These are phyloP conservation scores for Beta lomatogona DNA, from an alignment of 179 eudicot genomes.

Conservation along the genomic window DNA sequence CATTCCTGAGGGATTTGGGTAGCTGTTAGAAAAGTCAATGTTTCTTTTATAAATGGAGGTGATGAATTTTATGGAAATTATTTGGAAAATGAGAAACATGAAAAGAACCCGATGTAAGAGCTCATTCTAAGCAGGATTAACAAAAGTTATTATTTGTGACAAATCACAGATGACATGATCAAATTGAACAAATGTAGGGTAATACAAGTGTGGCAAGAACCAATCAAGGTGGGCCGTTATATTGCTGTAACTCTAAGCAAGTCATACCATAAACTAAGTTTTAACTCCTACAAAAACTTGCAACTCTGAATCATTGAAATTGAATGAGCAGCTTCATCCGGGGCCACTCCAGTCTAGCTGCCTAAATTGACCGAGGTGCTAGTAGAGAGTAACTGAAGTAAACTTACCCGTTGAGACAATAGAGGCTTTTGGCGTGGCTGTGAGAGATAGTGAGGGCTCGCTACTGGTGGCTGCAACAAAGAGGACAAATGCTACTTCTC, in stretches of 20 bases:
- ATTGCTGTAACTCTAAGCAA: neutral
- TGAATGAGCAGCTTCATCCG: neutral
- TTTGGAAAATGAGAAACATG: neutral
- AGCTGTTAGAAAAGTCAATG: neutral
- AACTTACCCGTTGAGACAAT: conserved; percentile 55
- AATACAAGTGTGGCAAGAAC: neutral
- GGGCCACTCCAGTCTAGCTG: neutral
- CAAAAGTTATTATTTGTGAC: neutral
- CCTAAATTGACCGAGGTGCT: neutral
- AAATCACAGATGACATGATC: neutral
- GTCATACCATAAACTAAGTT: neutral
- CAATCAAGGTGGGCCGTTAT: neutral
- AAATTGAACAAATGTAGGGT: neutral
- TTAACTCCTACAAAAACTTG: neutral
- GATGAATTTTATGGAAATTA: neutral
- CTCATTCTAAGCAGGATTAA: too few relatives aligned
- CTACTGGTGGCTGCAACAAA: too few relatives aligned
- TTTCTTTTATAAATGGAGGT: neutral
- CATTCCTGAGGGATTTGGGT: neutral
- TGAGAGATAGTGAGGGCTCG: too few relatives aligned
- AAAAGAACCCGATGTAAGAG: neutral
- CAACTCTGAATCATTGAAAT: neutral
- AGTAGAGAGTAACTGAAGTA: conserved; percentile 1
- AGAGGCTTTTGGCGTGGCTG: too few relatives aligned
- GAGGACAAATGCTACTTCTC: too few relatives aligned